These are phyloP conservation scores for Allomyces macrogynus DNA, from an alignment of 192 early-diverging fungal genomes.

Conservation along the genomic window DNA sequence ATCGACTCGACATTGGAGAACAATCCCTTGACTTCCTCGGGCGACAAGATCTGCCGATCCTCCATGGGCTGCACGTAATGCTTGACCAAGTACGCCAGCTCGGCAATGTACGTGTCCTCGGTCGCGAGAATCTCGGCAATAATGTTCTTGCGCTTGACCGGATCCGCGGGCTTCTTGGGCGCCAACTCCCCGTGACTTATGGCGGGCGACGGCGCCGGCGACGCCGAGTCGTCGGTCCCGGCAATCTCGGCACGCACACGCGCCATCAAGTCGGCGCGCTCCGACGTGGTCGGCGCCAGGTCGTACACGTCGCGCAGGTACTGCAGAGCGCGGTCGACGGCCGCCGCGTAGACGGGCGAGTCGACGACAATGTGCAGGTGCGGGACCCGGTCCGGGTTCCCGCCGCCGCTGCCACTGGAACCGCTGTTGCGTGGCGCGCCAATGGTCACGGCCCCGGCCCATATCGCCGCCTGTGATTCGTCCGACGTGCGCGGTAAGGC, in stretches of 20 bases:
- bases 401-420: no score
- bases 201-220: conserved; percentile 9
- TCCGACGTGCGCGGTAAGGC: no score
- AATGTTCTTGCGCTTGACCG: conserved; percentile 35
- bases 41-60: conserved; percentile 18
- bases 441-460: no score
- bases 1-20: conserved; percentile 75
- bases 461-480: no score
- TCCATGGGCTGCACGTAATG: conserved; percentile 12
- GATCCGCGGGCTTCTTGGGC: conserved; percentile 6
- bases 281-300: conserved; percentile 22
- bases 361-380: no score
- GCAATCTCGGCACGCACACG: conserved; percentile 7
- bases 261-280: background rate
- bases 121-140: conserved; percentile 63
- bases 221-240: no score
- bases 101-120: conserved; percentile 70
- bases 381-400: no score
- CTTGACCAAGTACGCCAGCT: conserved; percentile 41
- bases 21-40: conserved; percentile 36
- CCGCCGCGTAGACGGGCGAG: no score
- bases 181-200: background rate
- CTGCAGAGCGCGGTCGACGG: conserved; percentile 1
- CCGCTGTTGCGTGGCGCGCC: no score
- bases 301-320: conserved; percentile 39